phyloP scores from a whole-genome alignment of 139 green algal species.

The Chlamydomonas eustigma region DNA sequence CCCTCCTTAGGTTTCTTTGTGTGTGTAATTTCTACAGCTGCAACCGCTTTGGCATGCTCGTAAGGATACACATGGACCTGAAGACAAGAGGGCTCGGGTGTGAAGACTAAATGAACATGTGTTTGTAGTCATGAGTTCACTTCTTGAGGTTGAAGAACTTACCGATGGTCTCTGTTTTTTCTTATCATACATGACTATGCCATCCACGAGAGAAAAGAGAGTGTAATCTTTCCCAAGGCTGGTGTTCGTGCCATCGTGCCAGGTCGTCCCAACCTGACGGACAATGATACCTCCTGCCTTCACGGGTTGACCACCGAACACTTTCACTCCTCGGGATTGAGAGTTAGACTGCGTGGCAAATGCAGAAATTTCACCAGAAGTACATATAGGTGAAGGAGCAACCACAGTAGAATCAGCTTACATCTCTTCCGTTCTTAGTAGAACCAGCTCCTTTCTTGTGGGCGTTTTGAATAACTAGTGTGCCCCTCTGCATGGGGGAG shows the following conservation, averaged over 20 bases:
- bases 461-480: conserved; percentile 41
- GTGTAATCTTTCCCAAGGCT: conserved; percentile 91
- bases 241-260: conserved; percentile 83
- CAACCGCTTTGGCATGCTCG: conserved; percentile 44
- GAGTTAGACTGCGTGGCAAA: conserved; percentile 52
- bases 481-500: conserved; percentile 4
- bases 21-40: conserved; percentile 35
- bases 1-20: conserved; percentile 48
- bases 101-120: too few relatives aligned
- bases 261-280: conserved; percentile 84
- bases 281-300: conserved; percentile 95
- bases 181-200: conserved; percentile 88
- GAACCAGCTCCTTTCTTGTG: conserved; percentile 77
- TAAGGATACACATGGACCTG: conserved; percentile 57
- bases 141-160: conserved; percentile 8
- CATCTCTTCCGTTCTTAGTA: conserved; percentile 96
- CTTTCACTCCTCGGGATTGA: conserved; percentile 91
- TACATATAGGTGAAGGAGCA: neutral
- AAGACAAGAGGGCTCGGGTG: neutral
- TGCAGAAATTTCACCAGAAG: neutral
- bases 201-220: conserved; percentile 79
- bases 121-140: too few relatives aligned
- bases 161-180: conserved; percentile 33
- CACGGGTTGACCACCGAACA: conserved; percentile 91
- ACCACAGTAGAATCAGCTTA: neutral